phyloP scores from a whole-genome alignment of 257 asterid genomes.

The Rauvolfia tetraphylla region DNA sequence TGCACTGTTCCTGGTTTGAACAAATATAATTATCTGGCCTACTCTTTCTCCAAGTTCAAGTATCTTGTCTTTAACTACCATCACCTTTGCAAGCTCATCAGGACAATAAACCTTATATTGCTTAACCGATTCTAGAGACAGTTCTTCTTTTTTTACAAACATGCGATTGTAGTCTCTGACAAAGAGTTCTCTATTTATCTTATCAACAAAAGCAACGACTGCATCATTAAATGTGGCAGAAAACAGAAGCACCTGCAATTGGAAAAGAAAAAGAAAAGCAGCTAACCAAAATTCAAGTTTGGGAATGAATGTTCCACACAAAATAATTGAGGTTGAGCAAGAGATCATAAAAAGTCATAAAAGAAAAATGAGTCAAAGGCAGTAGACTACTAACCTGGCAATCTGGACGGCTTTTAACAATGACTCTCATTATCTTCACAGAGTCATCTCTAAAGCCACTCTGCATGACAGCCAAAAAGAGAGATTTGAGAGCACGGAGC shows the following conservation, averaged over 20 bases:
- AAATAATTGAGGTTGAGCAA: background rate
- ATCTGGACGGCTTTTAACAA: conserved; percentile 39
- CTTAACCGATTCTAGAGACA: conserved; percentile 43
- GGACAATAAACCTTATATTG: conserved; percentile 83
- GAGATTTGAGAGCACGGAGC: background rate
- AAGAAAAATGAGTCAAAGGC: background rate
- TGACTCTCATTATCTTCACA: conserved; percentile 57
- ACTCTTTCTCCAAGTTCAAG: conserved; percentile 86
- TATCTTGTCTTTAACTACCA: conserved; percentile 71
- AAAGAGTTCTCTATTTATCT: conserved; percentile 41
- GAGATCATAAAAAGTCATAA: background rate
- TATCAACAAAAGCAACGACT: conserved; percentile 59
- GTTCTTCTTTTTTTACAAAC: conserved; percentile 58
- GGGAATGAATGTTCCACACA: too few species aligned
- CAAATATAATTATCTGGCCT: conserved; percentile 90
- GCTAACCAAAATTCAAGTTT: background rate
- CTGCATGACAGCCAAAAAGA: conserved; percentile 28
- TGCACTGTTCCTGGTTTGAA: conserved; percentile 50
- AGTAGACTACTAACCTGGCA: conserved; percentile 66
- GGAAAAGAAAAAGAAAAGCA: background rate
- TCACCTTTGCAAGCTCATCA: conserved; percentile 74
- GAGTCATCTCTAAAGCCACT: conserved; percentile 85
- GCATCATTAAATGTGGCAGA: conserved; percentile 72
- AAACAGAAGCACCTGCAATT: conserved; percentile 44
- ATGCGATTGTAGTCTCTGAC: conserved; percentile 66